These are phyloP conservation scores for Ophiostoma populinum DNA, from an alignment of 2,329 filamentous ascomycete species.

Conservation along the genomic window DNA sequence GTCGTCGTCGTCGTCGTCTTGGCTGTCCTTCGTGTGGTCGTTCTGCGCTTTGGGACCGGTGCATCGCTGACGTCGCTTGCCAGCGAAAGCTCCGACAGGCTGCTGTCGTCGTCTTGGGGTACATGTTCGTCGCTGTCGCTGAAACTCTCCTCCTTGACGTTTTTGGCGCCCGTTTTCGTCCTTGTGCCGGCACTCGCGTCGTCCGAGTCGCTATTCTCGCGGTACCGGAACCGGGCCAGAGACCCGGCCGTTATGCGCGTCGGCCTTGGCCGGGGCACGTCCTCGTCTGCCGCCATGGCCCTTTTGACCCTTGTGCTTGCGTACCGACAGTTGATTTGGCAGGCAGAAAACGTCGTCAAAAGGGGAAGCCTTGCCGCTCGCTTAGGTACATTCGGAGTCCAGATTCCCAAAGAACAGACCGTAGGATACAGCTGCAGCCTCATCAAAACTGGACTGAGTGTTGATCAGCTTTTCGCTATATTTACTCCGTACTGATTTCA, in stretches of 20 bases:
- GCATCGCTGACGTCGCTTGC: conserved; percentile 20
- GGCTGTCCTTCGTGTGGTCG: not conserved
- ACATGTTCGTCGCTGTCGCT: conserved; percentile 1
- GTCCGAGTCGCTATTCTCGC: conserved; percentile 7
- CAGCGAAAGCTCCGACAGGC: conserved; percentile 10
- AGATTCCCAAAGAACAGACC: too few species aligned
- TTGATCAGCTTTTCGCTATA: too few species aligned
- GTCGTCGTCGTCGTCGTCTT: conserved; percentile 5
- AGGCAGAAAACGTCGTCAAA: too few species aligned
- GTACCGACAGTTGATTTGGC: too few species aligned
- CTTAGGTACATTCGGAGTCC: too few species aligned
- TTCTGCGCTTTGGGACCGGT: conserved; percentile 7
- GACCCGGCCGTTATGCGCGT: conserved; percentile 7
- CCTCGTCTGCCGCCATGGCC: not conserved
- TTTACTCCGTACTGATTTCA: too few species aligned
- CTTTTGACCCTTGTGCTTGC: too few species aligned
- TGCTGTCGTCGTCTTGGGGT: conserved; percentile 6
- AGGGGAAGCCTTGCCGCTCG: too few species aligned
- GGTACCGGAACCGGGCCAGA: conserved; percentile 11
- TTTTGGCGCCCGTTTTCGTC: not conserved
- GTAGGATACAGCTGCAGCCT: too few species aligned
- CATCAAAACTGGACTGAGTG: too few species aligned
- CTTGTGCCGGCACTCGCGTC: not conserved
- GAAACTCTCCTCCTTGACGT: not conserved
- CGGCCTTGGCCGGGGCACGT: conserved; percentile 5